These are phyloP conservation scores for Botrytis cinerea DNA, from an alignment of 2,329 filamentous ascomycete species.

Conservation along the genomic window DNA sequence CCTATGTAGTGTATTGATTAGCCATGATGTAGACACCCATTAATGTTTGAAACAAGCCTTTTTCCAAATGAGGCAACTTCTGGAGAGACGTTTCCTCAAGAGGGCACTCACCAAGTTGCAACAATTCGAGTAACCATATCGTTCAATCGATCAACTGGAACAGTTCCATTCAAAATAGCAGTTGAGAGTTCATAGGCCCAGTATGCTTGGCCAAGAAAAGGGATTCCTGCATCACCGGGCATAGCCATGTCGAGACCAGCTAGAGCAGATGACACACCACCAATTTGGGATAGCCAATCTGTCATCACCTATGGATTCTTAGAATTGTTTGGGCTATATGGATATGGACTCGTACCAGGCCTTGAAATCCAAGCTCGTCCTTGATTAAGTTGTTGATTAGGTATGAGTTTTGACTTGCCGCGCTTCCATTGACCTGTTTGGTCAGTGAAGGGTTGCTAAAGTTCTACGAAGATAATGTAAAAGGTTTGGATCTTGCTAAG, in stretches of 20 bases:
- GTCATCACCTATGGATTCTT: slow-evolving; percentile 57
- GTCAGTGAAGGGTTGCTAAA: not conserved
- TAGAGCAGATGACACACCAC: slow-evolving; percentile 59
- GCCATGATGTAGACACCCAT: not conserved
- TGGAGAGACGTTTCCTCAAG: not conserved
- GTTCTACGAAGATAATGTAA: not conserved
- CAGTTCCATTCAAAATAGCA: slow-evolving; percentile 57
- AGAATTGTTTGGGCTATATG: not conserved
- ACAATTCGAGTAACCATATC: slow-evolving; percentile 58
- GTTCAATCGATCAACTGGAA: slow-evolving; percentile 58
- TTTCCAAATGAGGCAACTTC: not conserved
- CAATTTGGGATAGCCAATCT: slow-evolving; percentile 67
- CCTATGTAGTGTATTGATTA: not conserved
- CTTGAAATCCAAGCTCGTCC: slow-evolving; percentile 73
- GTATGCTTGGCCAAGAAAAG: slow-evolving; percentile 53
- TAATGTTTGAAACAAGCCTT: not conserved
- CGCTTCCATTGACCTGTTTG: slow-evolving; percentile 57
- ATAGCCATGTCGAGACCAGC: slow-evolving; percentile 70
- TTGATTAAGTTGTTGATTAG: slow-evolving; percentile 70
- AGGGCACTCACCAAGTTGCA: slow-evolving; percentile 50
- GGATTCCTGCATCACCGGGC: slow-evolving; percentile 60
- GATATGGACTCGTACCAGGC: slow-evolving; percentile 40
- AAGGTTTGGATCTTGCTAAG: not conserved
- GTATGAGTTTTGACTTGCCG: slow-evolving; percentile 68
- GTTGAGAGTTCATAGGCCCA: slow-evolving; percentile 58